These are phyloP conservation scores for Syzygium aqueum DNA, from an alignment of 345 rosid species.

Conservation along the genomic window DNA sequence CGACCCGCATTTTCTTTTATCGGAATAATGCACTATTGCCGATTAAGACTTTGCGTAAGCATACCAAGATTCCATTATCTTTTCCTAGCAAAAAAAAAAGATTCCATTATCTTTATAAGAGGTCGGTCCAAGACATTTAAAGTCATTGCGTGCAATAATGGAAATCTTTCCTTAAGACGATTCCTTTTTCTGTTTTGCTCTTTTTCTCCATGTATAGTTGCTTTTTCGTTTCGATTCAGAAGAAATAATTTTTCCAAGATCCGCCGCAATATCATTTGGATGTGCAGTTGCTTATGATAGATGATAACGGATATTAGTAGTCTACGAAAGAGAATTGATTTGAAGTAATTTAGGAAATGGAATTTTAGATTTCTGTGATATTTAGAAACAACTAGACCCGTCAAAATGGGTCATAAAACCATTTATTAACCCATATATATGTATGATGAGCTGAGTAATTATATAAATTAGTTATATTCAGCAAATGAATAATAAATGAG, in stretches of 20 bases:
- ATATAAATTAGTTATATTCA: no score
- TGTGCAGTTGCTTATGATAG: no score
- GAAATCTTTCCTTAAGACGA: not conserved
- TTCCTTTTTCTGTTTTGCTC: not conserved
- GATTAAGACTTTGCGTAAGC: not conserved
- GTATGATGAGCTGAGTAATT: no score
- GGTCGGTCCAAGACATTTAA: not conserved
- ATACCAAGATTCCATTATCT: not conserved
- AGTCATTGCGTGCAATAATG: not conserved
- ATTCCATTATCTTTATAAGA: not conserved
- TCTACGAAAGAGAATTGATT: not conserved
- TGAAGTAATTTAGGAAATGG: not conserved
- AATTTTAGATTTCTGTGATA: not conserved
- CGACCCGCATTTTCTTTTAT: not conserved
- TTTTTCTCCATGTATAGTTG: not conserved
- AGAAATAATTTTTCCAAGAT: not conserved
- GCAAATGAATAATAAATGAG: no score
- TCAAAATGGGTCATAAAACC: no score
- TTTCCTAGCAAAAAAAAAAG: no score
- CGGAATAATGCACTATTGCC: not conserved
- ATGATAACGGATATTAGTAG: accelerated
- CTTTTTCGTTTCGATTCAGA: not conserved
- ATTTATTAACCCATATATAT: no score
- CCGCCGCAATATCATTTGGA: no score
- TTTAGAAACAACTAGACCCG: no score